Percentiles rank a stretch among this genome's conserved stretches.
phyloP scores from a whole-genome alignment of 2,329 filamentous ascomycete genomes.

The Seiridium unicorne region DNA sequence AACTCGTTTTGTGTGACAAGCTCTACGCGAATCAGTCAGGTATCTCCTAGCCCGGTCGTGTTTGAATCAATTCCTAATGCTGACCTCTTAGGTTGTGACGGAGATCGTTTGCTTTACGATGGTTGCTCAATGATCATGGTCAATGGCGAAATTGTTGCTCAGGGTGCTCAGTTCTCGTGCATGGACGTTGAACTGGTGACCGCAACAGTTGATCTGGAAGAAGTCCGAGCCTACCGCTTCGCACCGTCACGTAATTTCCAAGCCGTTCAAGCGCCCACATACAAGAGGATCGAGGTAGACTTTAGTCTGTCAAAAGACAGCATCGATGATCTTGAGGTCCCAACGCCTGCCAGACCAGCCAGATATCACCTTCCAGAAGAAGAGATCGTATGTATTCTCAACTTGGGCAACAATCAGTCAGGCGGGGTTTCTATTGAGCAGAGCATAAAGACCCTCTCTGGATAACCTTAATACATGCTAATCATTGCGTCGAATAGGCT shows the following conservation, averaged over 20 bases:
- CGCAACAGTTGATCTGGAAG: constrained; percentile 68
- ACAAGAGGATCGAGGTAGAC: constrained; percentile 40
- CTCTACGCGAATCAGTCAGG: constrained; percentile 59
- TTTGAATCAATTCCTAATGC: constrained; percentile 2
- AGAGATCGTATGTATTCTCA: constrained; percentile 45
- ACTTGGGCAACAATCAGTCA: too few species aligned
- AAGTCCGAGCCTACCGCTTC: constrained; percentile 63
- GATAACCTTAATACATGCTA: too few species aligned
- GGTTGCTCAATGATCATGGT: constrained; percentile 59
- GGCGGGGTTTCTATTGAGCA: too few species aligned
- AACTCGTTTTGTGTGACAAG: too few species aligned
- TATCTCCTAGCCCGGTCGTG: too few species aligned
- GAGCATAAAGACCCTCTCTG: too few species aligned
- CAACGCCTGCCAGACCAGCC: constrained; percentile 43
- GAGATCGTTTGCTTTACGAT: constrained; percentile 45
- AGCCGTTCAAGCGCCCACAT: constrained; percentile 45
- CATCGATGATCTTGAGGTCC: constrained; percentile 40
- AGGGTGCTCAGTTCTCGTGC: constrained; percentile 65
- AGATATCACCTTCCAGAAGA: constrained; percentile 63
- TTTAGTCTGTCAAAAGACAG: constrained; percentile 32
- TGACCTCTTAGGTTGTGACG: constrained; percentile 47
- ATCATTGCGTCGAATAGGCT: too few species aligned
- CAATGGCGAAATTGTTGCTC: constrained; percentile 62
- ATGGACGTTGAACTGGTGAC: constrained; percentile 65
- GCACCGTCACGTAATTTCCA: constrained; percentile 57